Base-by-base conservation (phyloP, 2,329 filamentous ascomycete genomes). In the Talaromyces sp. region DNA sequence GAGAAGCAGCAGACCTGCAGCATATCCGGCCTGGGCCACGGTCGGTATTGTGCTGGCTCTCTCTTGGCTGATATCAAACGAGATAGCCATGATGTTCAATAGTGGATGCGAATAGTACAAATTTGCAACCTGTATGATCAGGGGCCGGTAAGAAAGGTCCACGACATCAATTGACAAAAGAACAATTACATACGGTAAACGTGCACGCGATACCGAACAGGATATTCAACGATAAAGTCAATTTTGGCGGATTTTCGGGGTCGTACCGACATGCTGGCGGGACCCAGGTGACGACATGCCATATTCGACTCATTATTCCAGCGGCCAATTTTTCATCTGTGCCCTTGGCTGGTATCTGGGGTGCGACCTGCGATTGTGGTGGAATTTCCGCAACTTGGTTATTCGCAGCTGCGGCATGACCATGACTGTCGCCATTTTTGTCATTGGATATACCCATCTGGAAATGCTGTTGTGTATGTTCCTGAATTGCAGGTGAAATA, bases 91-190 rank as follows among this genome's bases (percentile, higher is more conserved):
- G 56, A 89, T 84, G 68, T 92, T 91, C 26, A 93, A 77, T 53
- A 93, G 89, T 0, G 90, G 89, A 67, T 92, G 89, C 61, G 84
- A 90, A 73, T 93, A 92, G 75, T 93, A 93, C 3, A 93, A 77
- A 66, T 92, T 92, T 19, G 89, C 89, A 7, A 92, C 90, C 0
- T 90, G 65, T 52, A 52, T 27, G 3, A 26, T 4, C 24, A 50
- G 35, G 14, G 17, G 7, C 6, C 5, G 7, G 17, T 38, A n/a
- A 38, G 35, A 38, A 5, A n/a, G 14, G 35, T n/a, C 4, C 35
- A n/a, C 7, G 7, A 2, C 17, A n/a, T 38, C n/a, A n/a, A n/a
- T n/a, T n/a, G n/a, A n/a, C n/a, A 38, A 50, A 11, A 61, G 60
- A 46, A n/a, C 48, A 27, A 35, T 17, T 11, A 54, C 38, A 35